Evolutionary conservation across 208 protist genomes (phyloP), one percentile per base, ranked within the genome.

Genomic region (Trypanosoma boissoni): DNA sequence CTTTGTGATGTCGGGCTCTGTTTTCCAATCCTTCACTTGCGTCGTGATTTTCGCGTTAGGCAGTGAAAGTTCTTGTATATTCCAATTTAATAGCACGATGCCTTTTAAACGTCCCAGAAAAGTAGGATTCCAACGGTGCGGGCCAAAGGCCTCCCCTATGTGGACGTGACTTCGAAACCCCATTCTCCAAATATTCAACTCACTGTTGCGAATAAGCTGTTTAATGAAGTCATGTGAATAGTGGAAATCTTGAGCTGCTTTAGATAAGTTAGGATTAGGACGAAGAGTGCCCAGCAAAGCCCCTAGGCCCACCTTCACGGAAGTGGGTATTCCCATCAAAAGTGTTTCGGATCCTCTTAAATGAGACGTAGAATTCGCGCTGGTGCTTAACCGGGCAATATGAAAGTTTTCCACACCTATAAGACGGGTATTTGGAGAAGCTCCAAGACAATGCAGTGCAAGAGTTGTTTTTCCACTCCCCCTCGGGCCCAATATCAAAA

Each of bases 381-480:
- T n/a, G n/a, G n/a, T n/a, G n/a, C n/a, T n/a, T n/a, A n/a, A n/a
- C n/a, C n/a, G n/a, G n/a, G n/a, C 68, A 34, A 91, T 8, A 21
- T 83, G 71, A 54, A 83, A 75, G 54, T 79, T 58, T 46, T 91
- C 80, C 8, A 71, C 49, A 9, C 80, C 84, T 5, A 78, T 76
- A 14, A 91, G 51, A 29, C 32, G 55, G 44, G 86, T 37, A n/a
- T 72, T 48, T 14, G 59, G 28, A 24, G 49, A 46, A 1, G 68
- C 23, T 16, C 73, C 60, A 4, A 86, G 61, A 44, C 76, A 83
- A 67, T 91, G 84, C n/a, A 91, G 64, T 16, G 84, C 84, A 20
- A 91, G 72, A 1, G 84, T 91, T 0, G 84, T 91, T 68, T 91
- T 91, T 3, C 84, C 84, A 48, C 72, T 74, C 39, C 31, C 31